These are phyloP conservation scores for Pyrenochaeta sp. DNA, from an alignment of 2,329 filamentous ascomycete species.

Conservation along the genomic window DNA sequence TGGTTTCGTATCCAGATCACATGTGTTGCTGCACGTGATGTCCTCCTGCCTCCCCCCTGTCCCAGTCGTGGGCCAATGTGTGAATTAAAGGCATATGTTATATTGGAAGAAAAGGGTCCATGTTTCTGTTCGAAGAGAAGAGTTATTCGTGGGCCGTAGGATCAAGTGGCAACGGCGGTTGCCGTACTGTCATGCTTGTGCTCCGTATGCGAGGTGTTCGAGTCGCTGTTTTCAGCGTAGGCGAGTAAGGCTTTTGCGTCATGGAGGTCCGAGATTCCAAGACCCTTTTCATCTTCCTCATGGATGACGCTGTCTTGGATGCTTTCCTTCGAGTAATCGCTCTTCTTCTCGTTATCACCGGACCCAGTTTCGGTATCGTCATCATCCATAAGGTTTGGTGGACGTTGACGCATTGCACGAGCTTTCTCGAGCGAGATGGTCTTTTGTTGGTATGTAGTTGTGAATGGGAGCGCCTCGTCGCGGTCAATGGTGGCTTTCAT, in stretches of 20 bases:
- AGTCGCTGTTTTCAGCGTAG: constrained; percentile 38
- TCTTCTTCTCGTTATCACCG: constrained; percentile 36
- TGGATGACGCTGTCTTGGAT: constrained; percentile 46
- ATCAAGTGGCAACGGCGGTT: constrained; percentile 6
- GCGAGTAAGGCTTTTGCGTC: constrained; percentile 46
- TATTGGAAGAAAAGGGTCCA: neutral
- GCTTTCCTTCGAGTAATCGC: constrained; percentile 46
- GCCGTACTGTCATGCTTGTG: constrained; percentile 14
- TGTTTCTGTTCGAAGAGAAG: neutral
- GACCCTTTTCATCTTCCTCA: constrained; percentile 50
- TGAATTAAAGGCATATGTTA: neutral
- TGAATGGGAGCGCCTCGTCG: constrained; percentile 78
- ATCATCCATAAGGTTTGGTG: constrained; percentile 81
- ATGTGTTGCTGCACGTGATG: neutral
- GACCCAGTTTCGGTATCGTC: constrained; percentile 48
- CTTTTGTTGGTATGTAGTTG: constrained; percentile 95
- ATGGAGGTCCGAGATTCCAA: constrained; percentile 49
- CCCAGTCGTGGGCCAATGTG: neutral
- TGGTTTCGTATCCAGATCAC: neutral
- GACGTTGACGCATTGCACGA: constrained; percentile 84
- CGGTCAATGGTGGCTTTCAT: constrained; percentile 99
- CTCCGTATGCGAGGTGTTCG: constrained; percentile 3
- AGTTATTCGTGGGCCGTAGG: neutral
- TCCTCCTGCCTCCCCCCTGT: neutral
- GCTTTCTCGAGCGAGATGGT: constrained; percentile 94